These are phyloP conservation scores for Amylostereum chailletii DNA, from an alignment of 1,284 basidiomycete species.

Conservation along the genomic window DNA sequence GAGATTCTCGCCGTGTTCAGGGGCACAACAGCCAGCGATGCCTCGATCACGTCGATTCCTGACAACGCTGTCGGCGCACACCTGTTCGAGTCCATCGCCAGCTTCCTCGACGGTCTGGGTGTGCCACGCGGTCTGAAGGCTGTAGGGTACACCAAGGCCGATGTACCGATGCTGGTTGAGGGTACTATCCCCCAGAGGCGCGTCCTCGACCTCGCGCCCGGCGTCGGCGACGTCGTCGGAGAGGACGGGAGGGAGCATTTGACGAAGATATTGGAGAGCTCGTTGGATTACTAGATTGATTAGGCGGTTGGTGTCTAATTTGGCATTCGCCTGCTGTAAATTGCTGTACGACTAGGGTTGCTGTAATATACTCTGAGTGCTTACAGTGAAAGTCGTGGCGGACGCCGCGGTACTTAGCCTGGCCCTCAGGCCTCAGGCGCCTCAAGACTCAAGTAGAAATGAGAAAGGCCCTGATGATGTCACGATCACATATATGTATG, in stretches of 20 bases:
- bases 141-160: slow-evolving; percentile 70
- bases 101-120: slow-evolving; percentile 82
- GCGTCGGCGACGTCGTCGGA: slow-evolving; percentile 71
- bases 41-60: slow-evolving; percentile 65
- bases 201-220: slow-evolving; percentile 82
- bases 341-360: too few species aligned
- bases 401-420: too few species aligned
- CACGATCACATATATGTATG: too few species aligned
- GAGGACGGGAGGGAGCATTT: slow-evolving; percentile 77
- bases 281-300: slow-evolving; percentile 56
- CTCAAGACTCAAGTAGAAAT: too few species aligned
- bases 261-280: slow-evolving; percentile 66
- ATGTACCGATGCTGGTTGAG: slow-evolving; percentile 67
- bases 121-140: slow-evolving; percentile 85
- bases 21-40: slow-evolving; percentile 52
- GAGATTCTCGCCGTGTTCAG: slow-evolving; percentile 84
- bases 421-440: too few species aligned
- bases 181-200: slow-evolving; percentile 84
- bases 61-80: slow-evolving; percentile 79
- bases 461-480: too few species aligned
- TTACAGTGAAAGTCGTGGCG: too few species aligned
- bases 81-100: slow-evolving; percentile 84
- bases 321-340: too few species aligned
- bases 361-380: too few species aligned
- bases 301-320: too few species aligned